Evolutionary conservation across 73 alveolate species (phyloP), one percentile per base, ranked within the genome.

Genomic region (Tetrahymena thermophila): DNA sequence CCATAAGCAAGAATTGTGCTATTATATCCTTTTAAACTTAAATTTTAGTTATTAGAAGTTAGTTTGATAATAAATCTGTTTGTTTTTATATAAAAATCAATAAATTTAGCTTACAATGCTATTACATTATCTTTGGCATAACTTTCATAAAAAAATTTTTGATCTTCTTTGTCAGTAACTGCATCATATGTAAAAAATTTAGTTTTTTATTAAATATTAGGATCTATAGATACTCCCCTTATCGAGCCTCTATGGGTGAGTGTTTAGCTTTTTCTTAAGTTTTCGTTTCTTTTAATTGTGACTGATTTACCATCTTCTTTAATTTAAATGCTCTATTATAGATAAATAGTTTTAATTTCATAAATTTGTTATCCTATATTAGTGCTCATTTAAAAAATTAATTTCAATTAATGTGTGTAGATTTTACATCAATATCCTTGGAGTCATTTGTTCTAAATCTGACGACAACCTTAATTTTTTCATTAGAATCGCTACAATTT

Each of bases 1-100:
- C 99, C 99, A 96, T 99, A 99, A 9, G 99, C 99, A 84, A 99
- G 98, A 14, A 97, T 96, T 4, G 99, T 98, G 38, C 99, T 98
- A 95, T 99, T 99, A 93, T 98, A 99, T 43, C 98, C 98, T 58
- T 96, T 93, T 34, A 96, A 89, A 85, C 97, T 95, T 50, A 35
- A 7, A 55, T 57, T 2, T 85, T 50, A 50, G 83, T 50, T 50
- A 19, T 50, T 50, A 21, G 28, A 15, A 50, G 7, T 6, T 50
- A 5, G 28, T 50, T 50, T 50, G 83, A 50, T 50, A 11, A 40
- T 40, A 40, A 40, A 40, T 50, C 23, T 50, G 15, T 50, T 50
- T n/a, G n/a, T n/a, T 50, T 50, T 21, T 10, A 50, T 50, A 19
- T 11, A 11, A 50, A 10, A 50, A 50, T 50, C 3, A 50, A 50